Percentiles rank a stretch among this genome's conserved stretches.
Evolutionary conservation across 129 eudicot genomes (phyloP).

Genomic region (Flaveria robusta): DNA sequence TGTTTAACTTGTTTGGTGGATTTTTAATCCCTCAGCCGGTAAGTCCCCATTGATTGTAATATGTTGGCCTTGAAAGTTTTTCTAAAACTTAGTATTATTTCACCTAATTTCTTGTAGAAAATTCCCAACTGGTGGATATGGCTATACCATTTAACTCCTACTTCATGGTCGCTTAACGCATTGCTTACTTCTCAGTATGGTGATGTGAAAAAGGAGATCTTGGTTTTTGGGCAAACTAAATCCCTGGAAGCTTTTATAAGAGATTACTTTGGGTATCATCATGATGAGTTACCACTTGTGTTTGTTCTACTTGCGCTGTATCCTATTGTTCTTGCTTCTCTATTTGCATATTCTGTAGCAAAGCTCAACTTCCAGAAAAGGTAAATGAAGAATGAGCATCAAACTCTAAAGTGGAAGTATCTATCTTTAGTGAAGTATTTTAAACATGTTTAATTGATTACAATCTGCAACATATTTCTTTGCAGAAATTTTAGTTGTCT

Average conservation of each 20-base stretch:
- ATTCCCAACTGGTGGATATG: constrained; percentile 86
- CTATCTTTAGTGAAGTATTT: background rate
- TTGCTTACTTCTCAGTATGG: constrained; percentile 78
- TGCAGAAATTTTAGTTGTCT: too few species aligned
- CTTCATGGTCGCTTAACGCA: constrained; percentile 68
- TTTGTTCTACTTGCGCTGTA: constrained; percentile 40
- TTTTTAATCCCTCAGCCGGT: constrained; percentile 64
- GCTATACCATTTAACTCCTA: constrained; percentile 60
- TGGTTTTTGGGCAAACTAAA: constrained; percentile 52
- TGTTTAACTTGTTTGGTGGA: constrained; percentile 60
- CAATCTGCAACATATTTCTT: too few species aligned
- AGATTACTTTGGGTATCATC: constrained; percentile 66
- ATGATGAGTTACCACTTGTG: constrained; percentile 44
- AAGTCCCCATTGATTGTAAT: constrained; percentile 13
- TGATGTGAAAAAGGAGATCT: constrained; percentile 44
- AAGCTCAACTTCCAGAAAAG: constrained; percentile 66
- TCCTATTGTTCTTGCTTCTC: constrained; percentile 55
- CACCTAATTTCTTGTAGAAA: constrained; percentile 39
- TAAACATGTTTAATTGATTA: too few species aligned
- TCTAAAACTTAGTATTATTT: background rate
- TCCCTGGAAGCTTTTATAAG: constrained; percentile 45
- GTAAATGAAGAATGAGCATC: constrained; percentile 22
- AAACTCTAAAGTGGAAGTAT: too few species aligned
- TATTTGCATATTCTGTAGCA: constrained; percentile 50
- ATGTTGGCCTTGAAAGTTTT: background rate